phyloP scores from a whole-genome alignment of 2,329 filamentous ascomycete species.

The Endoconidiophora polonica region DNA sequence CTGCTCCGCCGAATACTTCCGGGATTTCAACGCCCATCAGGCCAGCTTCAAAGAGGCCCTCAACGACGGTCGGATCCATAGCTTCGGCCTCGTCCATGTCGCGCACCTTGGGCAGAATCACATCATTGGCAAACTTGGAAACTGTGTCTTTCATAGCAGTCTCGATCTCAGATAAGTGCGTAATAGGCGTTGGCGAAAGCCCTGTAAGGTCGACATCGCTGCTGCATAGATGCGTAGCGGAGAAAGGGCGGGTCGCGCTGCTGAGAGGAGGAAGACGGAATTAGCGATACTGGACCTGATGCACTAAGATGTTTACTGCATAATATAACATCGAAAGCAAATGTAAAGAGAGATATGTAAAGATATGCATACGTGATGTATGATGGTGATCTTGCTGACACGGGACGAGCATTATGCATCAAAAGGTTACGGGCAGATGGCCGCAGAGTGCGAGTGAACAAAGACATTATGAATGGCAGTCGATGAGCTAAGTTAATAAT shows the following conservation, averaged over 20 bases:
- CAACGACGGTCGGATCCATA: conserved; percentile 79
- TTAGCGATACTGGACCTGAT: neutral
- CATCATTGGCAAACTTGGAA: conserved; percentile 75
- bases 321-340: no score
- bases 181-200: conserved; percentile 80
- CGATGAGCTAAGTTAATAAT: no score
- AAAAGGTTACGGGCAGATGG: neutral
- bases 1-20: conserved; percentile 88
- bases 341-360: no score
- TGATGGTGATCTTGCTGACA: no score
- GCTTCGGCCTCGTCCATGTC: conserved; percentile 95
- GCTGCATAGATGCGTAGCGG: conserved; percentile 40
- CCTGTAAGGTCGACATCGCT: conserved; percentile 47
- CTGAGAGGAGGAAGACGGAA: conserved; percentile 15
- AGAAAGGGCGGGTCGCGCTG: conserved; percentile 33
- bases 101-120: conserved; percentile 76
- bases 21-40: conserved; percentile 96
- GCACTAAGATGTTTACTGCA: neutral
- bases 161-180: conserved; percentile 82
- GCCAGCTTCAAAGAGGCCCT: conserved; percentile 92
- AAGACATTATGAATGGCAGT: conserved; percentile 7
- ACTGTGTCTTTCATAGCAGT: conserved; percentile 77
- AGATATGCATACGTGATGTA: no score
- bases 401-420: no score
- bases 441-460: conserved; percentile 12